A percentile compares a stretch with the other conserved stretches of the same genome.
These are phyloP conservation scores for Perkinsus olseni DNA, from an alignment of 169 alveolate genomes.

Conservation along the genomic window DNA sequence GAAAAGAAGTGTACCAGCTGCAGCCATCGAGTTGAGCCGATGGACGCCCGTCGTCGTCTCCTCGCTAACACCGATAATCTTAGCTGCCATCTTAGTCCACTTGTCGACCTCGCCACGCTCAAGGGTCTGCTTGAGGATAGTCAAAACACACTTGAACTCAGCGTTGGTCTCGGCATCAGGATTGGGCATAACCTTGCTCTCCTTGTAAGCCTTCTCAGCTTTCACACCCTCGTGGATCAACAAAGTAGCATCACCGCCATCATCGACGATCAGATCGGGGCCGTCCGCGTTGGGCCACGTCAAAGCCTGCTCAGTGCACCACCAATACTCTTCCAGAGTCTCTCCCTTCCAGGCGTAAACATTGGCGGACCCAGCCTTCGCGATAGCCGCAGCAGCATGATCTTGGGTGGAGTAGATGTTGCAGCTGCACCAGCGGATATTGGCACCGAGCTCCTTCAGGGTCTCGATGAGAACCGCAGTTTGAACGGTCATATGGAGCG, in stretches of 20 bases:
- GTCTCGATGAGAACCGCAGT: conserved; percentile 82
- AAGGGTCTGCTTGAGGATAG: conserved; percentile 42
- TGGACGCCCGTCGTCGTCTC: conserved; percentile 98
- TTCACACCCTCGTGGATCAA: conserved; percentile 82
- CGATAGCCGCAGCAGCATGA: conserved; percentile 93
- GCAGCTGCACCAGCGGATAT: conserved; percentile 95
- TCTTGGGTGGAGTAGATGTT: conserved; percentile 96
- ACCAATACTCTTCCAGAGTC: conserved; percentile 93
- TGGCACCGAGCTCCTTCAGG: conserved; percentile 84
- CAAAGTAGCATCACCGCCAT: conserved; percentile 94
- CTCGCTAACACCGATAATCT: conserved; percentile 89
- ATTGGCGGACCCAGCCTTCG: conserved; percentile 69
- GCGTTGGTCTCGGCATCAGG: conserved; percentile 43
- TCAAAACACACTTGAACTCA: conserved; percentile 42
- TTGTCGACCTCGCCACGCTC: conserved; percentile 44
- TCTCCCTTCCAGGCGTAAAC: conserved; percentile 96
- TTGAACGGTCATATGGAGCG: conserved; percentile 94
- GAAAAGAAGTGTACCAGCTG: conserved; percentile 74
- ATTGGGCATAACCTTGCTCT: conserved; percentile 46
- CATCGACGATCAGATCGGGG: conserved; percentile 93
- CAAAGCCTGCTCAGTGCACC: conserved; percentile 86
- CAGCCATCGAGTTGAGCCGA: conserved; percentile 78
- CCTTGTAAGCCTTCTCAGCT: conserved; percentile 48
- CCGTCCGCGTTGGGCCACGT: conserved; percentile 91
- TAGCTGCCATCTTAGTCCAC: conserved; percentile 79